Conservation (phyloP, 805 yeast species). For the Scheffersomyces stipitis region DNA sequence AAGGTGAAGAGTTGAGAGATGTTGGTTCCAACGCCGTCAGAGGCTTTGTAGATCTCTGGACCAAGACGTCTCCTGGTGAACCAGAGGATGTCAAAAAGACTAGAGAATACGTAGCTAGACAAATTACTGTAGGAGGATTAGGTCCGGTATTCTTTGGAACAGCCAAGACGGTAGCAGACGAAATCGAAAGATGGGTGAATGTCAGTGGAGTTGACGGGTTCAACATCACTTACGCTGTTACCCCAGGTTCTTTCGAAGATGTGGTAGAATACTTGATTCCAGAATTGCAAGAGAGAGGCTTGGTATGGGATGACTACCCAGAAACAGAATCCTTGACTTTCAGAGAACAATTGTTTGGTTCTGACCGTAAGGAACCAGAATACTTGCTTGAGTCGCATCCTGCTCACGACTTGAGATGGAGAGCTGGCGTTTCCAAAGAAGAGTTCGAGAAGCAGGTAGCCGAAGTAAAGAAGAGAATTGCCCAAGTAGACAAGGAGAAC, state of each 20-base stretch:
- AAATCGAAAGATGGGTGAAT: slow-evolving; percentile 4
- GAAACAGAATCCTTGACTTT: slow-evolving; percentile 1
- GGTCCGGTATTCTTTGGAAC: slow-evolving; percentile 5
- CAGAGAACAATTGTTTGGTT: slow-evolving; percentile 26
- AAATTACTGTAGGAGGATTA: slow-evolving; percentile 4
- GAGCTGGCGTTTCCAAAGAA: slow-evolving; percentile 22
- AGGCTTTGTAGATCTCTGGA: slow-evolving; percentile 3
- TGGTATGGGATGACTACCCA: slow-evolving; percentile 5
- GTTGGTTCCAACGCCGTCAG: slow-evolving; percentile 4
- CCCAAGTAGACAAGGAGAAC: background rate
- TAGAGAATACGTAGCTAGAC: slow-evolving; percentile 3
- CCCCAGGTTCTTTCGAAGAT: slow-evolving; percentile 4
- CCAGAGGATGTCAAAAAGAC: slow-evolving; percentile 2
- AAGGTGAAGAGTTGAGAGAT: slow-evolving; percentile 3
- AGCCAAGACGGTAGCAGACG: slow-evolving; percentile 3
- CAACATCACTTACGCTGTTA: slow-evolving; percentile 4
- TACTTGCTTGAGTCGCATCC: slow-evolving; percentile 4
- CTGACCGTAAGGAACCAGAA: slow-evolving; percentile 14
- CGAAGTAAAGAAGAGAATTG: background rate
- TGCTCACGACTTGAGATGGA: slow-evolving; percentile 25
- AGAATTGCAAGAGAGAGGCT: slow-evolving; percentile 1
- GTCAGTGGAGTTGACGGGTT: slow-evolving; percentile 3
- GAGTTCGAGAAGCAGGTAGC: slow-evolving; percentile 19
- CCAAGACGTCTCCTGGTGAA: slow-evolving; percentile 3
- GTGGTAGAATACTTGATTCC: slow-evolving; percentile 3